A percentile compares a stretch with the other conserved stretches of the same genome.
phyloP scores from a whole-genome alignment of 2,329 filamentous ascomycete species.

The Esteya vermicola region DNA sequence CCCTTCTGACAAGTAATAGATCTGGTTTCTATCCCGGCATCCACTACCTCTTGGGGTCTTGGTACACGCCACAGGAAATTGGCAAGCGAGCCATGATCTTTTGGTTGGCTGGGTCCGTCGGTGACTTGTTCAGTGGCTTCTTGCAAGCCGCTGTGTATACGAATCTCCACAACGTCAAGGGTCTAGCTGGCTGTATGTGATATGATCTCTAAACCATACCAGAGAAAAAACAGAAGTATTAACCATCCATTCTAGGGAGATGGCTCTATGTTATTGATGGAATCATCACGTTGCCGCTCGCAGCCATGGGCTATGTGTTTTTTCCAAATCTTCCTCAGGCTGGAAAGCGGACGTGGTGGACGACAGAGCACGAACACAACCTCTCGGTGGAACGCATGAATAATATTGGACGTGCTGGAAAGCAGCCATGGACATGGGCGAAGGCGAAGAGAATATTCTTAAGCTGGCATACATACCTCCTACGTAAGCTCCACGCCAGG shows the following conservation, averaged over 20 bases:
- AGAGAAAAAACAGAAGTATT: too few relatives aligned
- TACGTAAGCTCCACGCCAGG: slow-evolving; percentile 17
- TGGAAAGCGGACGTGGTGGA: slow-evolving; percentile 21
- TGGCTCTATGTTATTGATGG: slow-evolving; percentile 36
- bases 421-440: slow-evolving; percentile 19
- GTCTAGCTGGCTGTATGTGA: slow-evolving; percentile 35
- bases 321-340: slow-evolving; percentile 34
- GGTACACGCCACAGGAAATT: slow-evolving; percentile 47
- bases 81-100: slow-evolving; percentile 51
- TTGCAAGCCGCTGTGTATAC: slow-evolving; percentile 36
- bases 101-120: slow-evolving; percentile 42
- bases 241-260: slow-evolving; percentile 21
- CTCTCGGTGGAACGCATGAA: slow-evolving; percentile 19
- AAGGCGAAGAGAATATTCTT: slow-evolving; percentile 19
- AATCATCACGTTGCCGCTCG: slow-evolving; percentile 26
- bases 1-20: background rate
- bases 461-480: slow-evolving; percentile 25
- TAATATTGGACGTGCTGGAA: slow-evolving; percentile 21
- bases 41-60: slow-evolving; percentile 31
- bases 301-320: slow-evolving; percentile 32
- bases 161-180: slow-evolving; percentile 32
- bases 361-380: slow-evolving; percentile 19
- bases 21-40: slow-evolving; percentile 37
- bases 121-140: slow-evolving; percentile 17
- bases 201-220: background rate